Conservation (phyloP, 306 rosid genomes). For the Sicyos baderoa region DNA sequence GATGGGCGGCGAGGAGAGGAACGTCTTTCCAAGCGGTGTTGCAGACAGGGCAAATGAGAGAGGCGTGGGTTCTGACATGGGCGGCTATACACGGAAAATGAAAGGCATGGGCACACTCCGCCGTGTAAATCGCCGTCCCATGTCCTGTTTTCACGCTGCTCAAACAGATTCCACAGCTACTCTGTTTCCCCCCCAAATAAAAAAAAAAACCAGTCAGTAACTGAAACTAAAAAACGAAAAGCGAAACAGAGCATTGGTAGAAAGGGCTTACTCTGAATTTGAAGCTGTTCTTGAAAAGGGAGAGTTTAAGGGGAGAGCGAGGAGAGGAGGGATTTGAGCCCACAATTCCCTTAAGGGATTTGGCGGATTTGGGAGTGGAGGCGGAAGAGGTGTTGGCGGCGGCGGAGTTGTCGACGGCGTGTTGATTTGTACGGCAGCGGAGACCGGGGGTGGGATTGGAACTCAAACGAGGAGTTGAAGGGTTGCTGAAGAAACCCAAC, state of each 20-base stretch:
- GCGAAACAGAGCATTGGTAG: neutral
- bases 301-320: constrained; percentile 72
- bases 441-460: constrained; percentile 29
- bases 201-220: neutral
- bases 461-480: constrained; percentile 48
- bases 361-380: constrained; percentile 38
- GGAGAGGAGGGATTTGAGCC: constrained; percentile 77
- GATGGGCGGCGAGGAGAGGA: constrained; percentile 63
- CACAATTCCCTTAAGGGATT: constrained; percentile 1
- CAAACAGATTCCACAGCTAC: constrained; percentile 90
- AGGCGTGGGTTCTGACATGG: constrained; percentile 52
- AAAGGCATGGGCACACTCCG: constrained; percentile 84
- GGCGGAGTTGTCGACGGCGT: constrained; percentile 8
- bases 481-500: constrained; percentile 66
- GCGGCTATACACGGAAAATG: constrained; percentile 86
- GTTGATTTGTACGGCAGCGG: constrained; percentile 50
- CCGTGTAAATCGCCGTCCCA: constrained; percentile 97
- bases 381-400: neutral
- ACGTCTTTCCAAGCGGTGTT: constrained; percentile 78
- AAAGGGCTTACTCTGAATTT: constrained; percentile 57
- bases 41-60: constrained; percentile 81
- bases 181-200: constrained; percentile 32
- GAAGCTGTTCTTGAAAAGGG: constrained; percentile 93
- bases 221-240: neutral
- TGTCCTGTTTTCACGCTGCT: constrained; percentile 88